These are phyloP conservation scores for Penicillium coprophilum DNA, from an alignment of 495 filamentous ascomycete species.

Conservation along the genomic window DNA sequence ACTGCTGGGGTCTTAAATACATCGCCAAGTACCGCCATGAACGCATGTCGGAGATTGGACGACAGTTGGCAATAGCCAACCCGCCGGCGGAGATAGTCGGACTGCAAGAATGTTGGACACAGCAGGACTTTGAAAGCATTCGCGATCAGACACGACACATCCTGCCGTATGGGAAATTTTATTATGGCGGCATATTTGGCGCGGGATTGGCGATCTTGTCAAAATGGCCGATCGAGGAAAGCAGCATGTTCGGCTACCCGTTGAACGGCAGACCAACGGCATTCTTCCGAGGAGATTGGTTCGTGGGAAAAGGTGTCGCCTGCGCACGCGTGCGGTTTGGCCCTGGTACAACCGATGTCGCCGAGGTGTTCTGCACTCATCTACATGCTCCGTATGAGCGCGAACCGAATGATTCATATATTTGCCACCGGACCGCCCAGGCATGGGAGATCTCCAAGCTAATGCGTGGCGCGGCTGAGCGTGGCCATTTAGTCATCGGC, in stretches of 20 bases:
- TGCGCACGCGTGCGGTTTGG: constrained; percentile 78
- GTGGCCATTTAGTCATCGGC: constrained; percentile 80
- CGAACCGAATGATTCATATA: constrained; percentile 77
- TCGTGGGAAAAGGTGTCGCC: constrained; percentile 90
- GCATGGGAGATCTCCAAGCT: constrained; percentile 97
- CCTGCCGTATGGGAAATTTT: constrained; percentile 94
- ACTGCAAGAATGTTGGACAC: constrained; percentile 94
- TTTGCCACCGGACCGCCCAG: constrained; percentile 87
- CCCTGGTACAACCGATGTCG: constrained; percentile 60
- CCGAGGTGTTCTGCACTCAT: constrained; percentile 93
- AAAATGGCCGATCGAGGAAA: constrained; percentile 94
- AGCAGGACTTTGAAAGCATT: constrained; percentile 84
- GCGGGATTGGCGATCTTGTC: constrained; percentile 91
- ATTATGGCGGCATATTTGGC: constrained; percentile 84
- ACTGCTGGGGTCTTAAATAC: constrained; percentile 96
- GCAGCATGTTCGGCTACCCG: constrained; percentile 81
- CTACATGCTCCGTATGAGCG: constrained; percentile 88
- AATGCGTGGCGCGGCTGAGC: constrained; percentile 78
- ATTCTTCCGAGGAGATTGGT: constrained; percentile 91
- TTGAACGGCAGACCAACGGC: constrained; percentile 91
- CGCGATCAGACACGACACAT: constrained; percentile 69
- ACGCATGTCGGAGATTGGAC: constrained; percentile 81
- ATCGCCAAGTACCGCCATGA: constrained; percentile 75
- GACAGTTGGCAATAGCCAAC: constrained; percentile 61
- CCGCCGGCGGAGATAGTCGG: constrained; percentile 84